Evolutionary conservation across 495 filamentous ascomycete species (phyloP).

Genomic region (Podospora sp.): DNA sequence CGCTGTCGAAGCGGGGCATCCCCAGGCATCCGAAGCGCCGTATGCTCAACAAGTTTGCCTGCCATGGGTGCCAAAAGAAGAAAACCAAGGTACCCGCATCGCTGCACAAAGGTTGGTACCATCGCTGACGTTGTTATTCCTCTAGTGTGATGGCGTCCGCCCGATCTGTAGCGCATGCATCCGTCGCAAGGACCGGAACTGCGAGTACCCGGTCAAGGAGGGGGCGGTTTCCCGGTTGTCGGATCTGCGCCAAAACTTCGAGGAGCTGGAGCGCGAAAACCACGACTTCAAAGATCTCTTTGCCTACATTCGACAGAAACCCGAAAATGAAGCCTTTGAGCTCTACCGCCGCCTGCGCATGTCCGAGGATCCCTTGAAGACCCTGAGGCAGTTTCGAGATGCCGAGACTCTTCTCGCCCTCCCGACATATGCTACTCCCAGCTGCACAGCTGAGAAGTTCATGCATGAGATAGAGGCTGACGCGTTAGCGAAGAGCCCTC

Average conservation of each 20-base stretch:
- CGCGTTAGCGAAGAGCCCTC: conserved; percentile 25
- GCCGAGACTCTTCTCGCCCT: conserved; percentile 25
- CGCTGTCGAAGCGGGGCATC: no score
- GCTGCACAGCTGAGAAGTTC: neutral
- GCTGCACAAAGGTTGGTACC: neutral
- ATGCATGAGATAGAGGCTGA: conserved; percentile 22
- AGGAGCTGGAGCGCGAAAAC: conserved; percentile 22
- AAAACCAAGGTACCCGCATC: neutral
- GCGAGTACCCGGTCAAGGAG: conserved; percentile 14
- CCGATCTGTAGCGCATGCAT: conserved; percentile 17
- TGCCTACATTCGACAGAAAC: conserved; percentile 14
- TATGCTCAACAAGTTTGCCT: no score
- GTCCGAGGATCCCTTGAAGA: conserved; percentile 21
- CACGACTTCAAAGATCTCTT: conserved; percentile 22
- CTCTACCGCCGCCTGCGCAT: conserved; percentile 22
- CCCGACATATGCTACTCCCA: neutral
- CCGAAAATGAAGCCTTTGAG: conserved; percentile 22
- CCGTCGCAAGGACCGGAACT: neutral
- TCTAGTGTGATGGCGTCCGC: conserved; percentile 22
- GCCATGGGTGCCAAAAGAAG: neutral
- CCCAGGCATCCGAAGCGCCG: no score
- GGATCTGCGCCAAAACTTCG: conserved; percentile 17
- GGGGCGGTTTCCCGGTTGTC: conserved; percentile 15
- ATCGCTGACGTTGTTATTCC: neutral
- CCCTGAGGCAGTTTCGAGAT: conserved; percentile 14